phyloP scores from a whole-genome alignment of 225 moss, liverwort and hornwort genomes.

The Ulota crispa region DNA sequence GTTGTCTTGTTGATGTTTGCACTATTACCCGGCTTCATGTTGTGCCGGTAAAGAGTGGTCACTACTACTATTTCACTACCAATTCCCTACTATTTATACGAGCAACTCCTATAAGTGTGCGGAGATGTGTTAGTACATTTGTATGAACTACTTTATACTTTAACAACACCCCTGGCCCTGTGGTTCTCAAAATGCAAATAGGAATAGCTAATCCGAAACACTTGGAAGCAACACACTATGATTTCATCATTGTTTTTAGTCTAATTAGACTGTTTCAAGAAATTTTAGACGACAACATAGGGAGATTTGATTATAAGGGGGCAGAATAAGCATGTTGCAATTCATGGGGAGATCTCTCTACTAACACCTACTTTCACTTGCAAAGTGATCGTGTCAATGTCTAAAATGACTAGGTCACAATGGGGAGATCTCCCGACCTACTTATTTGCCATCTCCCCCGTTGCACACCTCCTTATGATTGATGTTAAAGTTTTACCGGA shows the following conservation, averaged over 20 bases:
- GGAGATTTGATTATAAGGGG: not conserved
- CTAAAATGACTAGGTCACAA: not conserved
- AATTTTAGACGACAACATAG: not conserved
- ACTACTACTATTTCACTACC: not conserved
- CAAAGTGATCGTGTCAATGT: not conserved
- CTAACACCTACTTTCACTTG: not conserved
- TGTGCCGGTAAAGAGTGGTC: not conserved
- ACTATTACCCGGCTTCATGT: not conserved
- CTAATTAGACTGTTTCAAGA: not conserved
- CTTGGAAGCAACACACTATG: not conserved
- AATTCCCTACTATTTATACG: not conserved
- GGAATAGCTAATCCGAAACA: not conserved
- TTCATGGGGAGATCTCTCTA: not conserved
- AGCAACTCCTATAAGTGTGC: not conserved
- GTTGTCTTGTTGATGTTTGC: not conserved
- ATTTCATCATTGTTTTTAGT: not conserved
- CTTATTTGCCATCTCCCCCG: not conserved
- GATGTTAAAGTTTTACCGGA: not conserved
- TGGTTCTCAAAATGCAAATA: not conserved
- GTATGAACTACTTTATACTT: not conserved
- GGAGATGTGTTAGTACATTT: not conserved
- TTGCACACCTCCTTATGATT: not conserved
- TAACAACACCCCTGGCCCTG: not conserved
- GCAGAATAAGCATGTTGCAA: not conserved
- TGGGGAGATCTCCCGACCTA: not conserved